phyloP scores from a whole-genome alignment of 495 filamentous ascomycete genomes.

The Daldinia grandis region DNA sequence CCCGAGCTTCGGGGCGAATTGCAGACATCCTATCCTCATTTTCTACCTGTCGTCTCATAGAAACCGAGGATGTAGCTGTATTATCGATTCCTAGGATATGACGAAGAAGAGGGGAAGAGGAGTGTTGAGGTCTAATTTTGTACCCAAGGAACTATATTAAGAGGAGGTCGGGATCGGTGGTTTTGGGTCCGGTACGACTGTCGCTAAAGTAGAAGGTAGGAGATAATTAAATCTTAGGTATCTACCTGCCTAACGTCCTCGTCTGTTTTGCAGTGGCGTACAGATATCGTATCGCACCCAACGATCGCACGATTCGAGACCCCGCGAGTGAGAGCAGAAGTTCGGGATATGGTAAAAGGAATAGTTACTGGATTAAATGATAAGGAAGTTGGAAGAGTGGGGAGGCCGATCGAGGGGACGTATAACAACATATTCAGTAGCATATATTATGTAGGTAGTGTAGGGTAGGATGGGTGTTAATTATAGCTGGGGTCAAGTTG shows the following conservation, averaged over 20 bases:
- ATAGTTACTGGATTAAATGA: neutral
- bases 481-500: neutral
- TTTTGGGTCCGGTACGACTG: neutral
- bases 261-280: neutral
- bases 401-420: neutral
- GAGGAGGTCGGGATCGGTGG: neutral
- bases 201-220: neutral
- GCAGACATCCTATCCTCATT: slow-evolving; percentile 85
- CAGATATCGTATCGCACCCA: neutral
- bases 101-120: neutral
- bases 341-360: neutral
- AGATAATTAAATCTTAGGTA: neutral
- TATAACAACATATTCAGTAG: neutral
- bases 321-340: neutral
- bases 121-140: neutral
- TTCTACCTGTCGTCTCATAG: slow-evolving; percentile 21
- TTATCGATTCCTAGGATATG: neutral
- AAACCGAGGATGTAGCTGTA: slow-evolving; percentile 13
- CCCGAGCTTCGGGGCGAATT: slow-evolving; percentile 78
- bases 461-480: slow-evolving; percentile 1
- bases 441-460: neutral
- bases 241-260: neutral
- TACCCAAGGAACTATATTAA: neutral
- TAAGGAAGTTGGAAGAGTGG: neutral
- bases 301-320: neutral